These are phyloP conservation scores for Aspergillus sp. DNA, from an alignment of 2,329 filamentous ascomycete genomes.

Conservation along the genomic window DNA sequence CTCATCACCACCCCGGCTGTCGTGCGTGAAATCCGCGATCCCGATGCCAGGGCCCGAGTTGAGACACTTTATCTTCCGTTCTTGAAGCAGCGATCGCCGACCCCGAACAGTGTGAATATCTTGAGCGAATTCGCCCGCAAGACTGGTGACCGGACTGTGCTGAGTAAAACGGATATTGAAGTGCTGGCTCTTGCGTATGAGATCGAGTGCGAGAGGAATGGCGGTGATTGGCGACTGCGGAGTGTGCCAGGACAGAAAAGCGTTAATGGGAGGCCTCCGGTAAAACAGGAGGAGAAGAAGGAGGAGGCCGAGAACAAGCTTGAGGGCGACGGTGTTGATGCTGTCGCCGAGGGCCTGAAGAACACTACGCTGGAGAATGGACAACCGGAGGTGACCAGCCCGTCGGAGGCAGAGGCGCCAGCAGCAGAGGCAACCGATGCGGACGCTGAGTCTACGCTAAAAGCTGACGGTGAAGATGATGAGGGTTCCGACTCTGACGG, in stretches of 20 bases:
- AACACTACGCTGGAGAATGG: conserved; percentile 20
- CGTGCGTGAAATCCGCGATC: conserved; percentile 78
- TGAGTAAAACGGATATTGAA: conserved; percentile 83
- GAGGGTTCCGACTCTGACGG: conserved; percentile 40
- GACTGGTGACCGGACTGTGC: conserved; percentile 79
- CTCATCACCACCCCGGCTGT: conserved; percentile 81
- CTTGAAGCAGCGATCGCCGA: conserved; percentile 65
- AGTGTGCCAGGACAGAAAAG: conserved; percentile 70
- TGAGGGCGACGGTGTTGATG: conserved; percentile 20
- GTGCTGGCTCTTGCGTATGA: conserved; percentile 88
- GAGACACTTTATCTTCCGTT: conserved; percentile 83
- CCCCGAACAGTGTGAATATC: conserved; percentile 66
- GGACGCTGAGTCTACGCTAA: conserved; percentile 21
- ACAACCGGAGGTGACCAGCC: conserved; percentile 12
- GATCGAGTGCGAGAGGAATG: conserved; percentile 81
- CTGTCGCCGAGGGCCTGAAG: conserved; percentile 22
- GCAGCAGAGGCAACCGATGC: conserved; percentile 17
- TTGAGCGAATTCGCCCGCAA: conserved; percentile 77
- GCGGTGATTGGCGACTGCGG: conserved; percentile 79
- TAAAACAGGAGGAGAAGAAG: conserved; percentile 29
- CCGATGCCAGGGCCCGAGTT: conserved; percentile 67
- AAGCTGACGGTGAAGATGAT: conserved; percentile 22
- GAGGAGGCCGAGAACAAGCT: conserved; percentile 19
- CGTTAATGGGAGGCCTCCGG: conserved; percentile 61
- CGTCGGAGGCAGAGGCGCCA: conserved; percentile 3